Conservation (phyloP, 169 alveolate genomes). For the Plasmodium sp. region DNA sequence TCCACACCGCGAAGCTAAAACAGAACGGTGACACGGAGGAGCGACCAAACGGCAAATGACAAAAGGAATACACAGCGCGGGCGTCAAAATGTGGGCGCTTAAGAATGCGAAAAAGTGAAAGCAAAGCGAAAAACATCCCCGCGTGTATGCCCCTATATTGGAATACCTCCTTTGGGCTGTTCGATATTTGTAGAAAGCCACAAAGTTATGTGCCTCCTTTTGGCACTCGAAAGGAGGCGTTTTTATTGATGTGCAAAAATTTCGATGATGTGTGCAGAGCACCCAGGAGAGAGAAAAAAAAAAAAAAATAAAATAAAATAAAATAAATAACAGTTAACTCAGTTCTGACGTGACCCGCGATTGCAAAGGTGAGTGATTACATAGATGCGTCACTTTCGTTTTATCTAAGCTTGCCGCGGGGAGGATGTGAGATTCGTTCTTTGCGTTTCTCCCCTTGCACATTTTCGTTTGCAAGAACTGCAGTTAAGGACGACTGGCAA, state of each 20-base stretch:
- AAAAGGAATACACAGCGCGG: not conserved
- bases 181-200: not conserved
- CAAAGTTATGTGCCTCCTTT: not conserved
- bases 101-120: not conserved
- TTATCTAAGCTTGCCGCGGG: not conserved
- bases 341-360: not conserved
- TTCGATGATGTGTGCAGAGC: not conserved
- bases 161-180: not conserved
- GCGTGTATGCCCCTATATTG: not conserved
- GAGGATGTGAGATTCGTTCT: not conserved
- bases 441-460: not conserved
- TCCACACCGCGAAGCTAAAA: not conserved
- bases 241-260: not conserved
- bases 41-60: not conserved
- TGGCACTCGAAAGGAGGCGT: not conserved
- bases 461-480: not conserved
- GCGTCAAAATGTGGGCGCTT: not conserved
- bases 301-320: not conserved
- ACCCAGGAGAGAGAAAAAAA: not conserved
- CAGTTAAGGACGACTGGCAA: not conserved
- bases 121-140: not conserved
- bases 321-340: not conserved
- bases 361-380: not conserved
- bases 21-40: not conserved
- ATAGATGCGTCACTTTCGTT: not conserved